Evolutionary conservation across 257 asterid species (phyloP).

Genomic region (Jaltomata sinuosa): DNA sequence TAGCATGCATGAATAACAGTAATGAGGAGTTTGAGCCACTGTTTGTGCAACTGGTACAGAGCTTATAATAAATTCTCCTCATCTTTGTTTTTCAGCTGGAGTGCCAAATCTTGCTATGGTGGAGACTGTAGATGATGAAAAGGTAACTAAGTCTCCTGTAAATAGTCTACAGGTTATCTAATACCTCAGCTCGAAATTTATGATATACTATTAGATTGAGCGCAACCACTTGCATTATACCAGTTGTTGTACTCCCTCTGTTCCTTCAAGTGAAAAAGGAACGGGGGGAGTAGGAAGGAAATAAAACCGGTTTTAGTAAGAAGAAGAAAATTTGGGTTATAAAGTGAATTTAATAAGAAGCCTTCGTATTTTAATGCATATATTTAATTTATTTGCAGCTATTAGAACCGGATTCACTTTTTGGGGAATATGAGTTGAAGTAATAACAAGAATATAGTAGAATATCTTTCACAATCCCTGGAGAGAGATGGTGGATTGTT

Average conservation of each 20-base stretch:
- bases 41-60: background rate
- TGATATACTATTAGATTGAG: background rate
- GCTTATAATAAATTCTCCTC: background rate
- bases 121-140: constrained; percentile 91
- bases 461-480: too few species aligned
- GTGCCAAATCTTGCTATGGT: constrained; percentile 90
- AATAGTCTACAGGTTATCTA: background rate
- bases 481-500: too few species aligned
- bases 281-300: background rate
- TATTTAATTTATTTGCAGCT: background rate
- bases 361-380: background rate
- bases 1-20: background rate
- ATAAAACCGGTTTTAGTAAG: background rate
- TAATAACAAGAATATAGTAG: background rate
- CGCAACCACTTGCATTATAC: background rate
- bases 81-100: constrained; percentile 41
- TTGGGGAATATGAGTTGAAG: background rate
- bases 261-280: background rate
- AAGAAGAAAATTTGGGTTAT: background rate
- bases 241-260: background rate
- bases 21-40: background rate
- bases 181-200: background rate
- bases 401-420: background rate
- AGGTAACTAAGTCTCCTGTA: constrained; percentile 32
- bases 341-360: background rate